Evolutionary conservation across 2,329 filamentous ascomycete genomes (phyloP), one percentile per base, ranked within the genome.

Genomic region (Epichloe hybrida): DNA sequence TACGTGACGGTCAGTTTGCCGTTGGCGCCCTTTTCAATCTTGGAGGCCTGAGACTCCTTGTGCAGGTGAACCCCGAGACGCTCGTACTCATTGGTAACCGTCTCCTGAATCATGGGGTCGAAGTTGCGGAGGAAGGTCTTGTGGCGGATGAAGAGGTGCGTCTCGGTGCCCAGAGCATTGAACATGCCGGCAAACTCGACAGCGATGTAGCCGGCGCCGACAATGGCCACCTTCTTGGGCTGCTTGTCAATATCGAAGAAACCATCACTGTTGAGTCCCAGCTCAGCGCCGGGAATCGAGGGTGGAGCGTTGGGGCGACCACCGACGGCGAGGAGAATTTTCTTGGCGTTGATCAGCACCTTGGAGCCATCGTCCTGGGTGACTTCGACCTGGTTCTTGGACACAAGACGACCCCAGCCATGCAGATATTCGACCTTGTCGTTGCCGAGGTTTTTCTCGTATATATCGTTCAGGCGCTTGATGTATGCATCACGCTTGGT

Each of bases 151-250:
- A 93, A 90, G 52, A 94, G 77, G 65, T 94, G 87, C 12, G 86
- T 91, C 70, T 94, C 87, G 23, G 80, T 81, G 55, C 87, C 87
- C 2, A 95, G 76, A 5, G 86, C 84, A 66, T 93, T 86, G 70
- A 95, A 88, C 84, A 95, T 91, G 69, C 88, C 88, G 3, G 88
- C 86, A 64, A 94, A 88, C 67, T 94, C 88, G 50, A 94, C 83
- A 39, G 86, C 88, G 61, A 95, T 94, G 68, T 94, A 94, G 46
- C 88, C 88, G 23, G 86, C 88, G 52, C 88, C 88, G 20, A 91
- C 83, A 44, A 93, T 77, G 45, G 86, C 88, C 7, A 93, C 87
- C 72, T 86, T 88, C 72, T 88, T 88, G 41, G 88, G 88, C 60
- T 86, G 82, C 46, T 71, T 76, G 55, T 81, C 81, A 57, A 95